These are phyloP conservation scores for Mycena amicta DNA, from an alignment of 768 basidiomycete species.

Conservation along the genomic window DNA sequence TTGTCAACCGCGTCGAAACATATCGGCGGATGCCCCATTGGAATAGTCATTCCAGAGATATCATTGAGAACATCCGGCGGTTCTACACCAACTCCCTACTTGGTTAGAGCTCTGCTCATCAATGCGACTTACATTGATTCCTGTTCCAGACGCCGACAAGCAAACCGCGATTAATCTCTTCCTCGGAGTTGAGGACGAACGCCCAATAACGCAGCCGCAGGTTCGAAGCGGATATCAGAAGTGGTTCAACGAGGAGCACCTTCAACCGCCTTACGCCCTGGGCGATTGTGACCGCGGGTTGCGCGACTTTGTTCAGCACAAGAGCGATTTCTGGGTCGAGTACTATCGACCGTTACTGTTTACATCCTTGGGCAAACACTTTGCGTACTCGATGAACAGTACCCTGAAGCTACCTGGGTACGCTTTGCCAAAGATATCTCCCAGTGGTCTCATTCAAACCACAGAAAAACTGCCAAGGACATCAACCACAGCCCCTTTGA, in stretches of 20 bases:
- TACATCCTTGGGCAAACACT: constrained; percentile 85
- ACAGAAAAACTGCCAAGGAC: constrained; percentile 70
- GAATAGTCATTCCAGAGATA: constrained; percentile 96
- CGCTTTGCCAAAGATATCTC: constrained; percentile 23
- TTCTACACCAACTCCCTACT: constrained; percentile 95
- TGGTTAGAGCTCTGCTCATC: constrained; percentile 45
- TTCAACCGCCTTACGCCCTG: constrained; percentile 67
- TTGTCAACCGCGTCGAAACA: constrained; percentile 95
- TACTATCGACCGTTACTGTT: constrained; percentile 86
- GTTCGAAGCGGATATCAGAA: constrained; percentile 75
- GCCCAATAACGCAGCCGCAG: constrained; percentile 49
- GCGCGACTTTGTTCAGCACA: constrained; percentile 55
- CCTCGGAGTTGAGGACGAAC: constrained; percentile 71
- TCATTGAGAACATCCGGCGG: constrained; percentile 91
- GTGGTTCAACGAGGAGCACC: constrained; percentile 80
- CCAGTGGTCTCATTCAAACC: background rate
- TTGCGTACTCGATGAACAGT: constrained; percentile 92
- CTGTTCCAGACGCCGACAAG: constrained; percentile 83
- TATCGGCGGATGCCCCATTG: constrained; percentile 95
- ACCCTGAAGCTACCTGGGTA: constrained; percentile 83
- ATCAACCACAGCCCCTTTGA: constrained; percentile 78
- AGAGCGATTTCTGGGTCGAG: constrained; percentile 83
- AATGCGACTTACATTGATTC: background rate
- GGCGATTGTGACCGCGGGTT: constrained; percentile 68
- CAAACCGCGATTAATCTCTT: constrained; percentile 98